Percentiles rank a stretch among this genome's conserved stretches.
Evolutionary conservation across 768 basidiomycete genomes (phyloP).

Genomic region (Kwoniella bestiolae): DNA sequence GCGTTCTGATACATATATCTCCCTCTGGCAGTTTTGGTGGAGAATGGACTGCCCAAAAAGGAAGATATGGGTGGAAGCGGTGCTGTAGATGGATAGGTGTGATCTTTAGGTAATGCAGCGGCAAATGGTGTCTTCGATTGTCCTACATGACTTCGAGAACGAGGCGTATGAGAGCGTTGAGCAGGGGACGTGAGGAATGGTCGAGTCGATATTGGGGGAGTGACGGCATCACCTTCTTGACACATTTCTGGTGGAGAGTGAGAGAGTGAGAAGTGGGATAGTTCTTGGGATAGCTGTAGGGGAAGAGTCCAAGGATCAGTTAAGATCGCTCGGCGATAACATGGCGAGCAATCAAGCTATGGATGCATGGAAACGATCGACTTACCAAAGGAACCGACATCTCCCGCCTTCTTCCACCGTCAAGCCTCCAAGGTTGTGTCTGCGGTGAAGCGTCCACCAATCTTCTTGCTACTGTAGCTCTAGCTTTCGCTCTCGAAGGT

Average conservation of each 20-base stretch:
- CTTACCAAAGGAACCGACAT: constrained; percentile 51
- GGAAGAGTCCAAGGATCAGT: too few relatives aligned
- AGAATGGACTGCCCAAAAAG: constrained; percentile 51
- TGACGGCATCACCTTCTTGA: not conserved
- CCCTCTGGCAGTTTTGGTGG: constrained; percentile 30
- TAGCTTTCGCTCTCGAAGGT: constrained; percentile 12
- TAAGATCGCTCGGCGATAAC: too few relatives aligned
- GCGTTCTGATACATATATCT: constrained; percentile 23
- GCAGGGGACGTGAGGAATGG: constrained; percentile 4
- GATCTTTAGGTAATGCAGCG: constrained; percentile 14
- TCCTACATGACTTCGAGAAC: constrained; percentile 6
- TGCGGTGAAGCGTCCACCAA: constrained; percentile 17
- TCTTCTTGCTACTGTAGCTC: constrained; percentile 13
- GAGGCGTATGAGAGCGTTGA: constrained; percentile 15
- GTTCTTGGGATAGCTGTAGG: constrained; percentile 37
- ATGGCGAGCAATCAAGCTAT: not conserved
- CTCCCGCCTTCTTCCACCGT: constrained; percentile 36
- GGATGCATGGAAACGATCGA: not conserved
- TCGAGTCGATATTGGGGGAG: not conserved
- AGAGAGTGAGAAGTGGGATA: constrained; percentile 47
- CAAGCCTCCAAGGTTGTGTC: constrained; percentile 4
- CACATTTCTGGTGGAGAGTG: constrained; percentile 22
- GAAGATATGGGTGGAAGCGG: constrained; percentile 42
- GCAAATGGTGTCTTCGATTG: constrained; percentile 8
- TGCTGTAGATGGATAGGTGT: constrained; percentile 43